phyloP scores from a whole-genome alignment of 208 protist species.

The Trypanosoma grayi region DNA sequence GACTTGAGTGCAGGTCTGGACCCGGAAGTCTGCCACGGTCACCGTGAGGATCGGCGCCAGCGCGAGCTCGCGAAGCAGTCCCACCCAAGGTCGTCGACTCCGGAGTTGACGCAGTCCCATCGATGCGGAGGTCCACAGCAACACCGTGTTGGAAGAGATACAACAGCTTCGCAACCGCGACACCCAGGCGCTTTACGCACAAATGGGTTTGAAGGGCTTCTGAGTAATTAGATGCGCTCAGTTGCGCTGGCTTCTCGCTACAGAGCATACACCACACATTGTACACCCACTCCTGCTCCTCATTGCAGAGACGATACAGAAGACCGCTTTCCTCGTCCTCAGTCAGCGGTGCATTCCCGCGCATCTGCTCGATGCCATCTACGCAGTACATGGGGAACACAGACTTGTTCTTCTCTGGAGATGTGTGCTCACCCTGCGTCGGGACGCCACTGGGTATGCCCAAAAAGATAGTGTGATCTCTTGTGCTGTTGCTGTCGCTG shows the following conservation, averaged over 20 bases:
- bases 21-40: not conserved
- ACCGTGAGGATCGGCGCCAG: not conserved
- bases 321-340: not conserved
- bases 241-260: not conserved
- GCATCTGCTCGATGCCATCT: not conserved
- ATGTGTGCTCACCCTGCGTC: conserved; percentile 16
- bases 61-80: not conserved
- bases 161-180: not conserved
- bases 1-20: not conserved
- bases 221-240: not conserved
- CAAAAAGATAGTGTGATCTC: conserved; percentile 59
- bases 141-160: conserved; percentile 8
- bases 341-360: not conserved
- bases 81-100: not conserved
- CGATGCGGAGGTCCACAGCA: not conserved
- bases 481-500: not conserved
- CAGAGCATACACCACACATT: conserved; percentile 17
- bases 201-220: not conserved
- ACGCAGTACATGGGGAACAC: conserved; percentile 7
- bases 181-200: conserved; percentile 4
- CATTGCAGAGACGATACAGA: not conserved
- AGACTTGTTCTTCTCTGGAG: conserved; percentile 13
- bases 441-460: conserved; percentile 47
- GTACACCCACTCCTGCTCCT: conserved; percentile 1
- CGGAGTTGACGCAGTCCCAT: not conserved